Percentiles rank a stretch among this genome's conserved stretches.
phyloP scores from a whole-genome alignment of 108 stramenopile species.

The Pseudonitzschia delicatissima region DNA sequence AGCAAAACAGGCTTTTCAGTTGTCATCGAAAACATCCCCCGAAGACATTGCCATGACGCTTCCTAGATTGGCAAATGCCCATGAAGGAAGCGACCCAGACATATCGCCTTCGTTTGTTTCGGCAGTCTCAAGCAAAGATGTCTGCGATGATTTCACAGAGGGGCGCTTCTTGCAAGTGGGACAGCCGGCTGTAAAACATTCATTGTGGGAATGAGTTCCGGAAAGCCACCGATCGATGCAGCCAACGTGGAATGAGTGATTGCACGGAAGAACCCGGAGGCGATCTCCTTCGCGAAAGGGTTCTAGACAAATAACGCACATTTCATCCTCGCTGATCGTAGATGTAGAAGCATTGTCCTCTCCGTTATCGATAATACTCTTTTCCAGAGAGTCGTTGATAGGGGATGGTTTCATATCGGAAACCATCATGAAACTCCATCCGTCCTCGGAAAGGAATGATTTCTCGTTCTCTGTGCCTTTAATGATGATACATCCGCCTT shows the following conservation, averaged over 20 bases:
- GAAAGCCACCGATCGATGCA: slow-evolving; percentile 83
- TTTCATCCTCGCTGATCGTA: slow-evolving; percentile 8
- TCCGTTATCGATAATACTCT: neutral
- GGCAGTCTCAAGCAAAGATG: neutral
- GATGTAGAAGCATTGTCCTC: neutral
- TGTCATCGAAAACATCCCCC: neutral
- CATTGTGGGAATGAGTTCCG: slow-evolving; percentile 44
- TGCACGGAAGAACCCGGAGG: slow-evolving; percentile 80
- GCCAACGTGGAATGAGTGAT: slow-evolving; percentile 77
- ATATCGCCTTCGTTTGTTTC: slow-evolving; percentile 1
- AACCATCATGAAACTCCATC: slow-evolving; percentile 35
- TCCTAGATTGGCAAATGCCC: slow-evolving; percentile 66
- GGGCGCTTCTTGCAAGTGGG: slow-evolving; percentile 68
- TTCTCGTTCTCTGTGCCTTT: neutral
- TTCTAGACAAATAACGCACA: slow-evolving; percentile 75
- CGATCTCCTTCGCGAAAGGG: slow-evolving; percentile 71
- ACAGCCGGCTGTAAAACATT: slow-evolving; percentile 62
- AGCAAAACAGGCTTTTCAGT: too few relatives aligned
- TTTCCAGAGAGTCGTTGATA: neutral
- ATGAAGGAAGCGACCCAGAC: slow-evolving; percentile 63
- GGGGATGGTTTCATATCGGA: slow-evolving; percentile 2
- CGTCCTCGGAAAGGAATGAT: slow-evolving; percentile 5
- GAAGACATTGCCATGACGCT: slow-evolving; percentile 35
- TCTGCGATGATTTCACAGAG: neutral
- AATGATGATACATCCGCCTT: too few relatives aligned